phyloP scores from a whole-genome alignment of 1,139 yeast species.

The Geotrichum bryndzae region DNA sequence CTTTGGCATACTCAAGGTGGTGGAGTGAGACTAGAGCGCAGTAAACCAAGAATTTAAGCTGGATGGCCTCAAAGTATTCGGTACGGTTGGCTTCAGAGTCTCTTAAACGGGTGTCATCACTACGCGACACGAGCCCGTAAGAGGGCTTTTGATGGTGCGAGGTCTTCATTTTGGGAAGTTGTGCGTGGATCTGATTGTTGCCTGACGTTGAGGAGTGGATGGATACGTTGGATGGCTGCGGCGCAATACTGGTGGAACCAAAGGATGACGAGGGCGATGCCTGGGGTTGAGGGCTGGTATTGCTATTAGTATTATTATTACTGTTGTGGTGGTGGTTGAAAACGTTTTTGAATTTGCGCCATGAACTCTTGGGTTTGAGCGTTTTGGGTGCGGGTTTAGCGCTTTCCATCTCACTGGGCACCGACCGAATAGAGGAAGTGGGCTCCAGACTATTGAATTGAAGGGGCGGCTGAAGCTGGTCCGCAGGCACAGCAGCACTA shows the following conservation, averaged over 20 bases:
- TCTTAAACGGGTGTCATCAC: slow-evolving; percentile 8
- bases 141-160: background rate
- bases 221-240: background rate
- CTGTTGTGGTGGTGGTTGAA: background rate
- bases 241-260: background rate
- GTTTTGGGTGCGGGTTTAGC: background rate
- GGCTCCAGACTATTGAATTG: background rate
- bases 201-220: background rate
- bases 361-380: background rate
- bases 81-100: slow-evolving; percentile 1
- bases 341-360: background rate
- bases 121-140: slow-evolving; percentile 7
- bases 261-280: background rate
- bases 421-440: background rate
- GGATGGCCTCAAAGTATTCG: slow-evolving; percentile 5
- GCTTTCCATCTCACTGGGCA: background rate
- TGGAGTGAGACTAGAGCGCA: background rate
- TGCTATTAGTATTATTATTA: background rate
- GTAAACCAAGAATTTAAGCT: slow-evolving; percentile 7
- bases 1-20: slow-evolving; percentile 2
- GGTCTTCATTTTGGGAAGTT: background rate
- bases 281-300: background rate
- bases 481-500: background rate
- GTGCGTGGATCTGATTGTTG: background rate
- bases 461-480: background rate